phyloP scores from a whole-genome alignment of 495 filamentous ascomycete genomes.

The Daldinia concentrica region DNA sequence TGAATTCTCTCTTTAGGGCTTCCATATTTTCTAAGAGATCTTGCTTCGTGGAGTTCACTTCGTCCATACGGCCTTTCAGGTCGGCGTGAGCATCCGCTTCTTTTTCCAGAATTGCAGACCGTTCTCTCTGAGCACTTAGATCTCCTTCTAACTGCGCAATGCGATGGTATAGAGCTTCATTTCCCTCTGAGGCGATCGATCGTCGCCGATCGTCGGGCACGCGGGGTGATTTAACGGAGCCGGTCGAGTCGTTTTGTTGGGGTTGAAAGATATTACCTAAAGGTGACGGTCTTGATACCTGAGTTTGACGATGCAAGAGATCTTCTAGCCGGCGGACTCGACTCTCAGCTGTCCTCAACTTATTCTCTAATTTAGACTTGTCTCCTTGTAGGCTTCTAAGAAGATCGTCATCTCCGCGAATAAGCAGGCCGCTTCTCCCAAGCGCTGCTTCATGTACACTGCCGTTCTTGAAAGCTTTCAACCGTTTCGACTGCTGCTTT shows the following conservation, averaged over 20 bases:
- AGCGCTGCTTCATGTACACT: conserved; percentile 87
- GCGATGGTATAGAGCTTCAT: conserved; percentile 58
- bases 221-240: conserved; percentile 52
- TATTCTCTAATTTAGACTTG: conserved; percentile 80
- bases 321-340: conserved; percentile 93
- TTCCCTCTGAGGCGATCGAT: conserved; percentile 48
- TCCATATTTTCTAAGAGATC: conserved; percentile 96
- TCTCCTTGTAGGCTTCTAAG: conserved; percentile 74
- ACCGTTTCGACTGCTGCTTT: conserved; percentile 75
- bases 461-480: conserved; percentile 94
- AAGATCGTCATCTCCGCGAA: conserved; percentile 84
- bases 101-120: conserved; percentile 63
- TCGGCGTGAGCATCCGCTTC: conserved; percentile 66
- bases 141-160: conserved; percentile 86
- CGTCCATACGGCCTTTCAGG: conserved; percentile 75
- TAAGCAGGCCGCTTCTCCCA: conserved; percentile 80
- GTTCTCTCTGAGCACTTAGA: conserved; percentile 65
- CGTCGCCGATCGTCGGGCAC: conserved; percentile 49
- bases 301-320: conserved; percentile 85
- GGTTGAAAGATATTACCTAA: conserved; percentile 71
- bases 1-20: conserved; percentile 86
- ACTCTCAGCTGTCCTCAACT: conserved; percentile 87
- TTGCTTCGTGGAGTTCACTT: conserved; percentile 88
- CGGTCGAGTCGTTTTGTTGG: conserved; percentile 54
- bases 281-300: conserved; percentile 70